phyloP scores from a whole-genome alignment of 768 basidiomycete genomes.

The Omphalotus guepiniiformis region DNA sequence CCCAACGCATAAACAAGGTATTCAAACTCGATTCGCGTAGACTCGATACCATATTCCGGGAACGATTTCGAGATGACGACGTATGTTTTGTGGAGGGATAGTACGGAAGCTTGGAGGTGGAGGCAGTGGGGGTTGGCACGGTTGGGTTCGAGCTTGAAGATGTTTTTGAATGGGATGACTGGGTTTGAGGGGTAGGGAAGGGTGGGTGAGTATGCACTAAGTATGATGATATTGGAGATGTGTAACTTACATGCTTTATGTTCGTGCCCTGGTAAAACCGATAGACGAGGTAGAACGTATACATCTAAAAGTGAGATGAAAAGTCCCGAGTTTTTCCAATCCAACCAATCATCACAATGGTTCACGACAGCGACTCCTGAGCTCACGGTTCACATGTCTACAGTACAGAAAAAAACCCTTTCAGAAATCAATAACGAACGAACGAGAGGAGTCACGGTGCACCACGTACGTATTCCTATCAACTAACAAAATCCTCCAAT shows the following conservation, averaged over 20 bases:
- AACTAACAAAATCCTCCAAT: constrained; percentile 52
- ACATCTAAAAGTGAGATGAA: constrained; percentile 31
- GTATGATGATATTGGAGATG: too few relatives aligned
- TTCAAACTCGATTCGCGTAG: constrained; percentile 41
- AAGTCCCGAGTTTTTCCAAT: not conserved
- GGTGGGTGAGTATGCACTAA: not conserved
- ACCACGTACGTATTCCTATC: constrained; percentile 53
- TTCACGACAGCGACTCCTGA: too few relatives aligned
- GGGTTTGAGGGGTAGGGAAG: not conserved
- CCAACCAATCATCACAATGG: not conserved
- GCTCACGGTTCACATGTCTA: constrained; percentile 49
- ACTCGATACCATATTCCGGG: constrained; percentile 39
- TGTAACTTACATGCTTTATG: constrained; percentile 54
- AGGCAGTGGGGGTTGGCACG: not conserved
- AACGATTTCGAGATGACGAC: constrained; percentile 45
- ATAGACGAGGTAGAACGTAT: constrained; percentile 55
- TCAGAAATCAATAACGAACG: not conserved
- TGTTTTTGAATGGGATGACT: constrained; percentile 53
- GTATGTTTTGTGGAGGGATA: constrained; percentile 21
- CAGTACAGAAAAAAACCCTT: not conserved
- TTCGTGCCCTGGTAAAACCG: constrained; percentile 56
- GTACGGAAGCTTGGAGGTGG: not conserved
- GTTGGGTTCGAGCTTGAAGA: constrained; percentile 30
- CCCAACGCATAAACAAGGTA: constrained; percentile 61
- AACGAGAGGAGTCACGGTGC: not conserved